Evolutionary conservation across 163 green algal species (phyloP).

Genomic region (Scenedesmus sp.): DNA sequence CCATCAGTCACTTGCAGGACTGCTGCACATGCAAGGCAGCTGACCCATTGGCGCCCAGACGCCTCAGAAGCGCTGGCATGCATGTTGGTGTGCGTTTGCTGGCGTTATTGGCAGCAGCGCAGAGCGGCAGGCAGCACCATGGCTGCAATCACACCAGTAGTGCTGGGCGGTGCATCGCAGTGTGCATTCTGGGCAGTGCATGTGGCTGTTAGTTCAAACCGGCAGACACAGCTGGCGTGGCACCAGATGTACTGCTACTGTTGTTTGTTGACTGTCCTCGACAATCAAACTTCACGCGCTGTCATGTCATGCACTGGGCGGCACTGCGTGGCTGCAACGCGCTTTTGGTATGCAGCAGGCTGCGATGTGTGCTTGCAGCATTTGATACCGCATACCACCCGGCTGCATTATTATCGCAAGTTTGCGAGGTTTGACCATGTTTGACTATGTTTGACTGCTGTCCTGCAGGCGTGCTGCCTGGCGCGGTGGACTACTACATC

Average conservation of each 20-base stretch:
- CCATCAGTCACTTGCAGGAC: neutral
- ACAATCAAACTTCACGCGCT: too few relatives aligned
- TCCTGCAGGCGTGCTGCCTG: constrained; percentile 79
- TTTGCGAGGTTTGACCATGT: neutral
- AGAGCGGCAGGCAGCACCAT: neutral
- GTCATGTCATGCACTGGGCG: too few relatives aligned
- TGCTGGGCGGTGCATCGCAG: neutral
- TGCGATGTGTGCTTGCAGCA: neutral
- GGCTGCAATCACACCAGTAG: neutral
- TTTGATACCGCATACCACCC: neutral
- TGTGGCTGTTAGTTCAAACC: neutral
- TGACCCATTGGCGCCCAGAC: neutral
- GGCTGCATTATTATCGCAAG: neutral
- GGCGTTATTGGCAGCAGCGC: neutral
- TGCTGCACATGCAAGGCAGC: neutral
- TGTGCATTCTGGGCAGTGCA: neutral
- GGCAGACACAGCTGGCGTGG: too few relatives aligned
- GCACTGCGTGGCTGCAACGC: too few relatives aligned
- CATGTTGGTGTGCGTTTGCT: neutral
- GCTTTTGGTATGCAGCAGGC: too few relatives aligned
- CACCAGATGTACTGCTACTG: too few relatives aligned
- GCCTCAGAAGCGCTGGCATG: neutral
- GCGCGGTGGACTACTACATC: constrained; percentile 88
- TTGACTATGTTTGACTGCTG: neutral
- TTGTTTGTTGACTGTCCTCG: too few relatives aligned